A percentile compares a stretch with the other conserved stretches of the same genome.
Conservation (phyloP, 2,329 filamentous ascomycete species). For the Colletotrichum lentis region DNA sequence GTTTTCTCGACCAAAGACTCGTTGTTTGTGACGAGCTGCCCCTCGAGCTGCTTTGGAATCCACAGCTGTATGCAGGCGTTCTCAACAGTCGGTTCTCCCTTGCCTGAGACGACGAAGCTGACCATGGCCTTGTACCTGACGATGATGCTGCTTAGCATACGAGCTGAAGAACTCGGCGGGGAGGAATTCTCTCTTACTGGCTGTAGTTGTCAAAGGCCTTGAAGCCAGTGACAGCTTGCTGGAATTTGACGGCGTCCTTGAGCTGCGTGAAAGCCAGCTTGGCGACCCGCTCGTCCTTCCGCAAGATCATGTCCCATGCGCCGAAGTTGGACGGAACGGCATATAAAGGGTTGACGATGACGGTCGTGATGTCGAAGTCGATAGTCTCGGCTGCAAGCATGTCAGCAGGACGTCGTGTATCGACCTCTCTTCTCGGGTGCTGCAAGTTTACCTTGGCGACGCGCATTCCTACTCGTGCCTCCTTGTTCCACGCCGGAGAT, state of each 20-base stretch:
- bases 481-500: constrained; percentile 35
- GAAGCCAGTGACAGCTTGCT: constrained; percentile 48
- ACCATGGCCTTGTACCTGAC: constrained; percentile 40
- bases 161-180: too few relatives aligned
- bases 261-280: constrained; percentile 43
- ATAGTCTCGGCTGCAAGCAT: constrained; percentile 36
- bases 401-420: constrained; percentile 2
- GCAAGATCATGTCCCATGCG: constrained; percentile 44
- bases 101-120: constrained; percentile 44
- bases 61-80: constrained; percentile 46
- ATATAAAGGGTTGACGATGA: constrained; percentile 44
- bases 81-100: constrained; percentile 40
- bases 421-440: neutral
- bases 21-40: constrained; percentile 42
- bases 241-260: constrained; percentile 45
- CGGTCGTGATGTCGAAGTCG: constrained; percentile 46
- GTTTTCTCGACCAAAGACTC: constrained; percentile 18
- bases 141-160: neutral
- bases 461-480: constrained; percentile 3
- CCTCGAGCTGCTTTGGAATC: constrained; percentile 44
- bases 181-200: constrained; percentile 38
- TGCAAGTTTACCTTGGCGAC: constrained; percentile 27
- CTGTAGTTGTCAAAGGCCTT: constrained; percentile 44
- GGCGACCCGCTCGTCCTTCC: constrained; percentile 46
- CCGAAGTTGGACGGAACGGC: constrained; percentile 39